Evolutionary conservation across 2,329 filamentous ascomycete genomes (phyloP).

Genomic region (Teratosphaeriaceae sp.): DNA sequence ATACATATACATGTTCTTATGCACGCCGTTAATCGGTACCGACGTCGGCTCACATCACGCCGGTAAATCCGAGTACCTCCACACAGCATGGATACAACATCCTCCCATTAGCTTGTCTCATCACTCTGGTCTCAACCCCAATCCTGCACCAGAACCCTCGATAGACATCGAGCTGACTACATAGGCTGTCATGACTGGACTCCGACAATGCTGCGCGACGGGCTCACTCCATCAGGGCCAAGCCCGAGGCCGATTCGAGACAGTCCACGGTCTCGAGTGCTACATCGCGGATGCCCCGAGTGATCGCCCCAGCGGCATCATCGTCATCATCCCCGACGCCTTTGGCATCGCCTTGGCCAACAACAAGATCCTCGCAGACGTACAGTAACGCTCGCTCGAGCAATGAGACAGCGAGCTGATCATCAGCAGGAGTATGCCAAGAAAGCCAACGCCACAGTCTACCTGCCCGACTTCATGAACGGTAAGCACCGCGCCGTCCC

Average conservation of each 20-base stretch:
- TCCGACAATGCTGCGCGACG: conserved; percentile 31
- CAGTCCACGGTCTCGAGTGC: conserved; percentile 31
- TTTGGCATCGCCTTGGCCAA: conserved; percentile 33
- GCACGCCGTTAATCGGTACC: no score
- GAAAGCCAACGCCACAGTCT: conserved; percentile 15
- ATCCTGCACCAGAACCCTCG: not conserved
- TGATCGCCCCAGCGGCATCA: conserved; percentile 25
- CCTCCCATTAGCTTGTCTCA: no score
- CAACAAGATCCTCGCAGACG: conserved; percentile 32
- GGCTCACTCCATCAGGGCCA: conserved; percentile 32
- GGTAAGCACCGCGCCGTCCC: conserved; percentile 15
- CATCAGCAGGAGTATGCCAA: conserved; percentile 9
- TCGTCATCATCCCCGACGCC: conserved; percentile 34
- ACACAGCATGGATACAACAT: no score
- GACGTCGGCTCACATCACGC: no score
- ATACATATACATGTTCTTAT: no score
- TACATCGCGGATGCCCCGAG: conserved; percentile 31
- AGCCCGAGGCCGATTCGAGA: conserved; percentile 28
- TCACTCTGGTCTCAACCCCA: not conserved
- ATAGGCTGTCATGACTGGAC: conserved; percentile 11
- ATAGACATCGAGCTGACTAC: not conserved
- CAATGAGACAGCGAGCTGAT: not conserved
- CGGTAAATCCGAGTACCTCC: no score
- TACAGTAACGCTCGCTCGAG: not conserved
- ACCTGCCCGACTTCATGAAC: conserved; percentile 33